A percentile compares a stretch with the other conserved stretches of the same genome.
phyloP scores from a whole-genome alignment of 2,329 filamentous ascomycete species.

The Exophiala xenobiotica region DNA sequence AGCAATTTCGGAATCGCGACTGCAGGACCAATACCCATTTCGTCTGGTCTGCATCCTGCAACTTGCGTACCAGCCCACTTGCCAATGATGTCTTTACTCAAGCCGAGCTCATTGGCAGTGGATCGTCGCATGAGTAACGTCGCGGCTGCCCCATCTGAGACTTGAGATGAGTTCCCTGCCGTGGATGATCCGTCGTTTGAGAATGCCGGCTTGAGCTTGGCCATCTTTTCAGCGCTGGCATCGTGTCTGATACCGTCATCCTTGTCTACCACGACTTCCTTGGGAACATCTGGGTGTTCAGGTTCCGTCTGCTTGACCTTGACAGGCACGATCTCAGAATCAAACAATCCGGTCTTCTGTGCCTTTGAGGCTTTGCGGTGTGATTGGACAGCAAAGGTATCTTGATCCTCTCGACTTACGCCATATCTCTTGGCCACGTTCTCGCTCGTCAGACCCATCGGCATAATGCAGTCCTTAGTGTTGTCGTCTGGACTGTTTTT shows the following conservation, averaged over 20 bases:
- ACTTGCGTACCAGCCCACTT: conserved; percentile 77
- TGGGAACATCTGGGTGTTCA: conserved; percentile 60
- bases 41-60: conserved; percentile 78
- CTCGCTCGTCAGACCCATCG: conserved; percentile 87
- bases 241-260: conserved; percentile 80
- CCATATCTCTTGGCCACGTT: conserved; percentile 80
- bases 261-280: conserved; percentile 65
- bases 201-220: conserved; percentile 83
- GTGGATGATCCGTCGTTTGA: conserved; percentile 71
- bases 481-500: conserved; percentile 64
- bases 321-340: conserved; percentile 77
- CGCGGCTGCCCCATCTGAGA: conserved; percentile 84
- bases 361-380: conserved; percentile 73
- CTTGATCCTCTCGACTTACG: conserved; percentile 73
- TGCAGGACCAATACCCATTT: conserved; percentile 91
- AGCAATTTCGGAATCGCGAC: conserved; percentile 82
- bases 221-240: conserved; percentile 68
- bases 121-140: conserved; percentile 80
- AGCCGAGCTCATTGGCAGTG: conserved; percentile 71
- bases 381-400: conserved; percentile 73
- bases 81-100: conserved; percentile 69
- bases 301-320: conserved; percentile 66
- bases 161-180: conserved; percentile 81
- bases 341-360: conserved; percentile 67
- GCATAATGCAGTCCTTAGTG: conserved; percentile 84